Evolutionary conservation across 2,329 filamentous ascomycete genomes (phyloP).

Genomic region (Penicillium nordicum): DNA sequence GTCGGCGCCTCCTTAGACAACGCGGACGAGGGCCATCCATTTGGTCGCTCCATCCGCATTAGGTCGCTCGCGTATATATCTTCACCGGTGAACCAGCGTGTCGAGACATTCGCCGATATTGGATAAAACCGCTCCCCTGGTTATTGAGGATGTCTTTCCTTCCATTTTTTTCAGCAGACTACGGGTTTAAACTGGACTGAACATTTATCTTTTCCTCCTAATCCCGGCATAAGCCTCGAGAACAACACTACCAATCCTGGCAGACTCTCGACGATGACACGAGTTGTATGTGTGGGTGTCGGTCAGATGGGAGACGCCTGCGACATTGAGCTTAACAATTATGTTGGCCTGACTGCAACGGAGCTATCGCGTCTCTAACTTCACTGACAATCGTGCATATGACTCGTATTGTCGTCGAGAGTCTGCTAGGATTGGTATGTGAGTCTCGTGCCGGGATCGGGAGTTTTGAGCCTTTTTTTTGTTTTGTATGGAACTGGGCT

Average conservation of each 20-base stretch:
- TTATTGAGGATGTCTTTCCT: background rate
- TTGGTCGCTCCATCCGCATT: background rate
- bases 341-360: background rate
- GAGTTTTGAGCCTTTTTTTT: background rate
- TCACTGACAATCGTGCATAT: background rate
- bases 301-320: background rate
- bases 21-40: background rate
- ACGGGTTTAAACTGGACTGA: background rate
- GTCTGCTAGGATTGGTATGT: background rate
- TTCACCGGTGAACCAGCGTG: background rate
- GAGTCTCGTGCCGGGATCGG: background rate
- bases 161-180: background rate
- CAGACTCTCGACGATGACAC: background rate
- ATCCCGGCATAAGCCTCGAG: background rate
- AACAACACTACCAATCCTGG: background rate
- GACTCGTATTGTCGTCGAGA: background rate
- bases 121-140: background rate
- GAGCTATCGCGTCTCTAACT: background rate
- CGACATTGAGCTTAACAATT: background rate
- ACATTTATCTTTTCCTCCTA: background rate
- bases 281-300: background rate
- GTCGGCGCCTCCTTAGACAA: background rate
- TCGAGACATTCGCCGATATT: background rate
- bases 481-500: background rate
- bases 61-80: background rate